Percentiles rank a stretch among this genome's conserved stretches.
phyloP scores from a whole-genome alignment of 257 asterid genomes.

The Solanum virginianum region DNA sequence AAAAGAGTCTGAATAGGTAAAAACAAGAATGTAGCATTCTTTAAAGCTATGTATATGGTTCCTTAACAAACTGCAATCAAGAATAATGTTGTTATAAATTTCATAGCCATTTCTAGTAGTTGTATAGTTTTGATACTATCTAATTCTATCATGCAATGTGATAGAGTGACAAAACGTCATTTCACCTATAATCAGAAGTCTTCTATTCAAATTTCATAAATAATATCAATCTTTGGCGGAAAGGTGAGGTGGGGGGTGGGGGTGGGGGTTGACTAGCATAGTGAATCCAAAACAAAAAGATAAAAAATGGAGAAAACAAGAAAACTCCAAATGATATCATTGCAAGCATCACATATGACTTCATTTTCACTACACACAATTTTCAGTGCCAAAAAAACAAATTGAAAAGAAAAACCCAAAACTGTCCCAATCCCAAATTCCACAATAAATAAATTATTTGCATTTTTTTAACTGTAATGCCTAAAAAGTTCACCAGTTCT shows the following conservation, averaged over 20 bases:
- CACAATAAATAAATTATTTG: slow-evolving; percentile 15
- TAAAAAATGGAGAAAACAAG: neutral
- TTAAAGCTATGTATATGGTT: neutral
- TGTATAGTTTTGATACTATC: neutral
- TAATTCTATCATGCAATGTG: neutral
- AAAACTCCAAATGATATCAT: neutral
- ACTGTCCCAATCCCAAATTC: slow-evolving; percentile 32
- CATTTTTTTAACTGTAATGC: slow-evolving; percentile 13
- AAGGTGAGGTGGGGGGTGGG: neutral
- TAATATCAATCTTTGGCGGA: too few relatives aligned
- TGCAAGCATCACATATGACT: neutral
- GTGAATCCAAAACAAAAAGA: neutral
- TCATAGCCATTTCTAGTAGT: neutral
- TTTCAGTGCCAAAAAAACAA: slow-evolving; percentile 7
- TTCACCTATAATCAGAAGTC: neutral
- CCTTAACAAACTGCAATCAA: neutral
- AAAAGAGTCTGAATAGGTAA: neutral
- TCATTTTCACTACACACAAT: neutral
- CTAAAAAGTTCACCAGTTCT: slow-evolving; percentile 22
- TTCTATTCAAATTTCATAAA: neutral
- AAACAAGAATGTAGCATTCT: neutral
- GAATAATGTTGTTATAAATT: neutral
- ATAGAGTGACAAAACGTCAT: neutral
- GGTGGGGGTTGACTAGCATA: neutral
- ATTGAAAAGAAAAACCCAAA: neutral